Conservation (phyloP, 768 basidiomycete genomes). For the Psilocybe tampanensis region DNA sequence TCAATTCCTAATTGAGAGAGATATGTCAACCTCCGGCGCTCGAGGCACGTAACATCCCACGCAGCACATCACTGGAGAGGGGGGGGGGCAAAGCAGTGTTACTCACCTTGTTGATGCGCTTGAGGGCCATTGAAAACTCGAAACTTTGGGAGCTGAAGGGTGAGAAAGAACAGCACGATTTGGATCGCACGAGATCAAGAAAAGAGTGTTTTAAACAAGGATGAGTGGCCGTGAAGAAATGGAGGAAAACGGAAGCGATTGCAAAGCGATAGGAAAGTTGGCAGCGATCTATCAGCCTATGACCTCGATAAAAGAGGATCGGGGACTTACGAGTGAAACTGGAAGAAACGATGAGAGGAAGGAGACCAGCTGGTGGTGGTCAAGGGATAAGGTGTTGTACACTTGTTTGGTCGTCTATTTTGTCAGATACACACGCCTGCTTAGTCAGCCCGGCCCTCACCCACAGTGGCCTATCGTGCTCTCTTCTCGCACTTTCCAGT, state of each 20-base stretch:
- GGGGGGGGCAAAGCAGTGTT: conserved; percentile 3
- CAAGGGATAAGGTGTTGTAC: conserved; percentile 46
- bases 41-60: conserved; percentile 6
- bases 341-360: conserved; percentile 22
- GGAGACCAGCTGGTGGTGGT: conserved; percentile 47
- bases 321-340: conserved; percentile 36
- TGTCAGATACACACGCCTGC: conserved; percentile 37
- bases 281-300: conserved; percentile 18
- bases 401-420: conserved; percentile 48
- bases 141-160: conserved; percentile 28
- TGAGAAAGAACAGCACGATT: conserved; percentile 32
- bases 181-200: conserved; percentile 48
- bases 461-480: conserved; percentile 19
- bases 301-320: not conserved
- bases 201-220: conserved; percentile 19
- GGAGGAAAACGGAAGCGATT: conserved; percentile 32
- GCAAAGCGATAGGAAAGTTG: conserved; percentile 29
- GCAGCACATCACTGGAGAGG: not conserved
- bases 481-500: conserved; percentile 17
- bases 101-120: conserved; percentile 98
- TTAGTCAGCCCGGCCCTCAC: conserved; percentile 38
- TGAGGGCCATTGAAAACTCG: conserved; percentile 77
- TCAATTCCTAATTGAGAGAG: conserved; percentile 75
- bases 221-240: conserved; percentile 18
- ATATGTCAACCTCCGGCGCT: conserved; percentile 20